A percentile compares a stretch with the other conserved stretches of the same genome.
Conservation (phyloP, 139 green algal species). For the Chlorella sp. region DNA sequence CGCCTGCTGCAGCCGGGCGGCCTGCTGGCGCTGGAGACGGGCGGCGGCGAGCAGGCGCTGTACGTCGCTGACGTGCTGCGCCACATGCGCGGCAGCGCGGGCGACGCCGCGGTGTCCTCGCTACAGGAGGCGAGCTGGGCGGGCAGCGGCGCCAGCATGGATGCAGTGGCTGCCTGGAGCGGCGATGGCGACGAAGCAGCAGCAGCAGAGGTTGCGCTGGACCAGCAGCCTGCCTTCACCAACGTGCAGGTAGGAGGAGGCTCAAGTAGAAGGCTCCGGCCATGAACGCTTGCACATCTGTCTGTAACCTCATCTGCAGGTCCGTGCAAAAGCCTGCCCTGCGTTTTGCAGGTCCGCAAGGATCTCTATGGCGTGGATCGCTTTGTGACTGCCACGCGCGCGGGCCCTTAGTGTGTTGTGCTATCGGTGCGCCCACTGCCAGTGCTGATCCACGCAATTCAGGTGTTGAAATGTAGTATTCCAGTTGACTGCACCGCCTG, state of each 20-base stretch:
- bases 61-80: constrained; percentile 46
- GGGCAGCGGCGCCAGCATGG: neutral
- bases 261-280: no score
- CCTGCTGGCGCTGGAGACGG: constrained; percentile 78
- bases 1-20: constrained; percentile 56
- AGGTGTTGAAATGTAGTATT: no score
- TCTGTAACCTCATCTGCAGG: no score
- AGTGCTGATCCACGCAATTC: no score
- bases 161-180: neutral
- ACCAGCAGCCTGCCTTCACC: constrained; percentile 5
- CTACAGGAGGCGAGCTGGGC: neutral
- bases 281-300: no score
- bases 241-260: no score
- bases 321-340: no score
- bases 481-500: no score
- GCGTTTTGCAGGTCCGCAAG: constrained; percentile 2
- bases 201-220: neutral
- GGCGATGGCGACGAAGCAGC: neutral
- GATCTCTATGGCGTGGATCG: constrained; percentile 49
- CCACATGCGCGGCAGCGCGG: constrained; percentile 11
- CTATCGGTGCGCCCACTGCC: no score
- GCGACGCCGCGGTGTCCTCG: neutral
- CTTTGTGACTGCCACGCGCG: constrained; percentile 69
- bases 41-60: constrained; percentile 59
- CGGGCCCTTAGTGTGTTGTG: no score